A percentile compares a stretch with the other conserved stretches of the same genome.
Conservation (phyloP, 1,284 basidiomycete genomes). For the Grifola frondosa region DNA sequence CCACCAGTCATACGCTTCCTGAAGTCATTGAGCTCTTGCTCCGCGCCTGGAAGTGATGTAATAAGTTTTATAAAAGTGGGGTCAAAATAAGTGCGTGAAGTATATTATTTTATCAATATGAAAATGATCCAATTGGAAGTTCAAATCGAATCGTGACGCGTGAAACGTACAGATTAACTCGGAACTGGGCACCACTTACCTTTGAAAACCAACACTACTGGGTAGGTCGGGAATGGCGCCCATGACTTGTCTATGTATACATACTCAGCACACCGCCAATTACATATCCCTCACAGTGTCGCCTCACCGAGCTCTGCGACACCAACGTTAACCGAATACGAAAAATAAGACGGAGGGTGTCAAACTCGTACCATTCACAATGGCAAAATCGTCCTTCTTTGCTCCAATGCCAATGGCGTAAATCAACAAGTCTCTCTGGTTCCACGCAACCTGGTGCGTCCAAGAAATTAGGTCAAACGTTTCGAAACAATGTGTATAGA, state of each 20-base stretch:
- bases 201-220: conserved; percentile 55
- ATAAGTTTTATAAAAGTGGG: background rate
- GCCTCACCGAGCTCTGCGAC: conserved; percentile 32
- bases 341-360: no score
- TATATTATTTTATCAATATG: no score
- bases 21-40: conserved; percentile 67
- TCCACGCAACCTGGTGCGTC: conserved; percentile 60
- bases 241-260: conserved; percentile 43
- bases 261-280: no score
- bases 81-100: no score
- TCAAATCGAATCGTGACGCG: no score
- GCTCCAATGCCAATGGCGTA: conserved; percentile 73
- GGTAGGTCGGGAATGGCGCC: conserved; percentile 56
- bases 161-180: background rate
- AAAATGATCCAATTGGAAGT: no score
- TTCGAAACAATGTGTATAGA: background rate
- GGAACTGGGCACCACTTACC: conserved; percentile 32
- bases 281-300: no score
- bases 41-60: conserved; percentile 38
- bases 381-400: conserved; percentile 59
- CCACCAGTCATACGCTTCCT: conserved; percentile 45
- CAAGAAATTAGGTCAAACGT: background rate
- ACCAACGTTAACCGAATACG: no score
- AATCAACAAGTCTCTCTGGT: conserved; percentile 64
- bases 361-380: conserved; percentile 57